These are phyloP conservation scores for Pyricularia grisea DNA, from an alignment of 2,329 filamentous ascomycete genomes.

Conservation along the genomic window DNA sequence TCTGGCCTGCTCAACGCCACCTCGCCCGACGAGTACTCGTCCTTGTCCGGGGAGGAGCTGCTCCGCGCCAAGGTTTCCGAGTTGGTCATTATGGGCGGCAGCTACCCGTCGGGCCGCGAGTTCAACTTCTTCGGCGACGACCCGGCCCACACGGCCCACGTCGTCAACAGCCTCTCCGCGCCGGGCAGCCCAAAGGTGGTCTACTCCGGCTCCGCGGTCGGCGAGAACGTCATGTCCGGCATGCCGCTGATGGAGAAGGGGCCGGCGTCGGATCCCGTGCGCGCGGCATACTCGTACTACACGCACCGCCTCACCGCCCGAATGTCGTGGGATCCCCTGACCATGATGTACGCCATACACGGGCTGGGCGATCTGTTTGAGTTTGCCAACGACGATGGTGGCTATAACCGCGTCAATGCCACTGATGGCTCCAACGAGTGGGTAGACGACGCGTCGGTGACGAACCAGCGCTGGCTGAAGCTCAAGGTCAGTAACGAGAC, in stretches of 20 bases:
- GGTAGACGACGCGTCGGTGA: constrained; percentile 24
- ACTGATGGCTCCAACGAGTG: constrained; percentile 32
- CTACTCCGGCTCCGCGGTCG: constrained; percentile 34
- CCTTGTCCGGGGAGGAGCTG: constrained; percentile 29
- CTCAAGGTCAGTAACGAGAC: constrained; percentile 12
- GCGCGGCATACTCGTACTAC: constrained; percentile 30
- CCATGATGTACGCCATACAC: constrained; percentile 27
- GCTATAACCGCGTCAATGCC: constrained; percentile 28
- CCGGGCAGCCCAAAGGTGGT: constrained; percentile 16
- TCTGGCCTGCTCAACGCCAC: constrained; percentile 35
- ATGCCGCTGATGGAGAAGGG: constrained; percentile 20
- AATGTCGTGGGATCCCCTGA: constrained; percentile 32
- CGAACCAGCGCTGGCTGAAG: constrained; percentile 29
- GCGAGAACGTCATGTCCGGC: constrained; percentile 30
- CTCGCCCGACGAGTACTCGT: constrained; percentile 25
- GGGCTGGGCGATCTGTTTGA: constrained; percentile 25
- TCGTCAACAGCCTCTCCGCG: constrained; percentile 34
- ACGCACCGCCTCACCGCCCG: constrained; percentile 15
- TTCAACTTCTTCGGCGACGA: constrained; percentile 39
- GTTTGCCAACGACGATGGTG: constrained; percentile 27
- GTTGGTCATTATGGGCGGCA: constrained; percentile 42
- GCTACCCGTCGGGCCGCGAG: constrained; percentile 34
- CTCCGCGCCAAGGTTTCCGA: constrained; percentile 34
- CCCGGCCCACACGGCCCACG: constrained; percentile 26
- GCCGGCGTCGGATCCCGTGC: constrained; percentile 22